Base-by-base conservation (phyloP, 352 stramenopile species). In the Saprolegnia diclina region DNA sequence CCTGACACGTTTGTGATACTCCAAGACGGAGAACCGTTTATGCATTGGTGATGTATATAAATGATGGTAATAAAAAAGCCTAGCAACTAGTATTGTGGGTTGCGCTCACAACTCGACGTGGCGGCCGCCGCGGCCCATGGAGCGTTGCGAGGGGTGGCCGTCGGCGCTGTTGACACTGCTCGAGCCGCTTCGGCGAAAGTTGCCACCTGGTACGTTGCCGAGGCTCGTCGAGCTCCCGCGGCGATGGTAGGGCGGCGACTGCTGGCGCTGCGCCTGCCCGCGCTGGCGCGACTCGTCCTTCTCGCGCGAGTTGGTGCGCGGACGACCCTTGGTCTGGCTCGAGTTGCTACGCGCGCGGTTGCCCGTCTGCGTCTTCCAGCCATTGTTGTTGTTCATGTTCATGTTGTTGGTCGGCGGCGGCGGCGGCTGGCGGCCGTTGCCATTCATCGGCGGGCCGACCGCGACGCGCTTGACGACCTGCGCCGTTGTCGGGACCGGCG, bases 331-430 rank as follows among this genome's bases (percentile, higher is more conserved):
- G 52, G 52, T n/a, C 35, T 59, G 52, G 35, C 52, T 59, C 52
- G 52, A 59, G 40, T 65, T 42, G 35, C 6, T 52, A 52, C 57
- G 40, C 21, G 26, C 19, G 32, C 57, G 63, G 37, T 40, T 38
- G 40, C 40, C 44, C 48, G 63, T 59, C 14, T 26, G 22, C 29
- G 29, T 24, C n/a, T 57, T 57, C 29, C 38, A 54, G 6, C 21
- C n/a, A n/a, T 16, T 11, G 45, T 52, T 65, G 56, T 64, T 64
- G 56, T 46, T 64, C 19, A 29, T 64, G 56, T 46, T 64, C 19
- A 29, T 56, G 21, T 56, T 56, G 22, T 64, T 64, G 29, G 56
- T 64, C 16, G 56, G 56, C 10, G 56, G 56, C 35, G 56, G 56
- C 56, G 50, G 22, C 40, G 48, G 63, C 48, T 10, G 53, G 22